A percentile compares a stretch with the other conserved stretches of the same genome.
Evolutionary conservation across 1,284 basidiomycete genomes (phyloP).

Genomic region (Trametes sp.): DNA sequence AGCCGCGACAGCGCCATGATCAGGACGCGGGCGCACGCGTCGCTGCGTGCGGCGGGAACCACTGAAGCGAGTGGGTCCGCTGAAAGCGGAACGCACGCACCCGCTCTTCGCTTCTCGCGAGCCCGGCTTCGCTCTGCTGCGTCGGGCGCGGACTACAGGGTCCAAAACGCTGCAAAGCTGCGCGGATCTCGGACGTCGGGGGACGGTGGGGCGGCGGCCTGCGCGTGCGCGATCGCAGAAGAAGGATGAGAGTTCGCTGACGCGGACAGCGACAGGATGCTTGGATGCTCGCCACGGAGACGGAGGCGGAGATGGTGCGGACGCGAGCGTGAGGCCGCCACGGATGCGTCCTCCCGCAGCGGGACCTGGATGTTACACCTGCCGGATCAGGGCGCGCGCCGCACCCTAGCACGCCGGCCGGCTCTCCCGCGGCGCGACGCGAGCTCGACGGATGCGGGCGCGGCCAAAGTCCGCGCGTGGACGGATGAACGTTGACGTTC

Average conservation of each 20-base stretch:
- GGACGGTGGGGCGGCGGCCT: background rate
- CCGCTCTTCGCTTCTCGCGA: background rate
- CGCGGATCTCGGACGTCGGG: background rate
- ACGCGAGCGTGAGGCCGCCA: no score
- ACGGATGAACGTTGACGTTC: background rate
- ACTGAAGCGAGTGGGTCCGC: background rate
- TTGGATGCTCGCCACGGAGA: background rate
- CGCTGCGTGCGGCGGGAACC: background rate
- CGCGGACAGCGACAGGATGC: background rate
- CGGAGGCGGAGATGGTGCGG: background rate
- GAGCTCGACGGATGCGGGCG: background rate
- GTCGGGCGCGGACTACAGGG: no score
- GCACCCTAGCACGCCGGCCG: background rate
- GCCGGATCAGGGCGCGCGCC: background rate
- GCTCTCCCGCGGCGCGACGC: background rate
- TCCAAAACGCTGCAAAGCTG: background rate
- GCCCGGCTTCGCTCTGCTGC: no score
- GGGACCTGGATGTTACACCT: background rate
- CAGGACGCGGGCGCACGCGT: background rate
- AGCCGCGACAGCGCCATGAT: background rate
- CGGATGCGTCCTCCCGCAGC: background rate
- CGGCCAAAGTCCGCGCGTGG: background rate
- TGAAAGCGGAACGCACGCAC: constrained; percentile 1
- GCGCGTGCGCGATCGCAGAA: background rate
- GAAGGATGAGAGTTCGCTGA: background rate